Base-by-base conservation (phyloP, 371 early-diverging fungal species). In the Mucor racemosus region DNA sequence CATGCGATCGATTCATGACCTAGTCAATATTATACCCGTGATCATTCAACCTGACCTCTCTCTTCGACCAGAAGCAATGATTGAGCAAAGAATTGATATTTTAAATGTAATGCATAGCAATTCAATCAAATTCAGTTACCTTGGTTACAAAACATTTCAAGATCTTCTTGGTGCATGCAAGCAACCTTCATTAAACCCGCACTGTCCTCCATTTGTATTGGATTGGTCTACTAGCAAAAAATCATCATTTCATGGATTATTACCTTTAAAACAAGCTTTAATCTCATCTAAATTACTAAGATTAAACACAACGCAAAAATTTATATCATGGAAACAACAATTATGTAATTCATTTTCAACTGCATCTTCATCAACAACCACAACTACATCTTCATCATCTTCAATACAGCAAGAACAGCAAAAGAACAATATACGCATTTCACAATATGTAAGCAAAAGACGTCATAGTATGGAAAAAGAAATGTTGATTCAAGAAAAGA, bases 21-120 rank as follows among this genome's bases (percentile, higher is more conserved):
- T 84, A 59, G 84, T 84, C 66, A 86, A 84, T 70, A 76, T 90
- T 54, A 78, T 91, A 35, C 92, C 90, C 4, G 79, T 90, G 50
- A 85, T 90, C 58, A 73, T 86, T 50, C 88, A 89, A 66, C 68
- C 86, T 54, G 94, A 94, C 72, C 53, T 68, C 17, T 50, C 66
- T 9, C 54, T 62, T 36, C 42, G 55, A 54, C 61, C 57, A 21
- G 63, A 72, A 58, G 21, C 33, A 11, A 65, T 62, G 44, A 54
- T 39, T 17, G 58, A 65, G 13, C 64, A 68, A 26, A 48, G 65
- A 14, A 15, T 62, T 0, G 62, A 65, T 19, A 62, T 68, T 7
- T 7, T 68, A 14, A 21, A 65, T 15, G 33, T 21, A 2, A 19
- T 72, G 15, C n/a, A 56, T 7, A n/a, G 42, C 41, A 57, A 72